These are phyloP conservation scores for Xanthoconium separans DNA, from an alignment of 1,284 basidiomycete species.

Conservation along the genomic window DNA sequence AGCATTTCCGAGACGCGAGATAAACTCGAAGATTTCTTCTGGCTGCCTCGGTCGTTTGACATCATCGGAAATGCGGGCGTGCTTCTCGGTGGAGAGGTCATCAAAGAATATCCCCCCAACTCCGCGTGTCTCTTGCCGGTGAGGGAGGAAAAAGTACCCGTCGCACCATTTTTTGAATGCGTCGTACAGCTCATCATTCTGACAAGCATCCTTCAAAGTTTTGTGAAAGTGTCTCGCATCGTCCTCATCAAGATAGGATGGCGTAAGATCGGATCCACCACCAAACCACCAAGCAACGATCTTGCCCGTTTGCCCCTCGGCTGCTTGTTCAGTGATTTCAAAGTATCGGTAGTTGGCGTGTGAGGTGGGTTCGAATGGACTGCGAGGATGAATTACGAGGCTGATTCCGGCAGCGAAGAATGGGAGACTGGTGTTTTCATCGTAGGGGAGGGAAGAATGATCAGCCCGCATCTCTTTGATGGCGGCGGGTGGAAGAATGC, in stretches of 20 bases:
- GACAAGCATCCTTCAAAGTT: conserved; percentile 78
- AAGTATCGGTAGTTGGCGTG: conserved; percentile 99
- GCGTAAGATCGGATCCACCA: conserved; percentile 95
- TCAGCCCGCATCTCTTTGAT: conserved; percentile 95
- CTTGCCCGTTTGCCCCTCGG: conserved; percentile 35
- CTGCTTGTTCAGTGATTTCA: conserved; percentile 68
- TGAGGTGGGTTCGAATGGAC: conserved; percentile 89
- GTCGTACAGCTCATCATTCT: conserved; percentile 73
- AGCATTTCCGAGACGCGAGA: conserved; percentile 68
- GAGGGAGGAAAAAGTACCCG: conserved; percentile 94
- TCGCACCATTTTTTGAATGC: conserved; percentile 97
- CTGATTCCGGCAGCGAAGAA: conserved; percentile 94
- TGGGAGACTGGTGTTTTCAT: conserved; percentile 67
- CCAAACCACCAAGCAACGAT: conserved; percentile 98
- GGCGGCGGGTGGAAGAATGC: conserved; percentile 83
- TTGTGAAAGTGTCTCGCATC: conserved; percentile 89
- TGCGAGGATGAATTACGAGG: conserved; percentile 91
- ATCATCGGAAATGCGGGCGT: conserved; percentile 51
- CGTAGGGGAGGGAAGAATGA: conserved; percentile 75
- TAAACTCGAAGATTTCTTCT: conserved; percentile 75
- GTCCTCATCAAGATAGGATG: conserved; percentile 87
- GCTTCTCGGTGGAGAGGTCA: conserved; percentile 68
- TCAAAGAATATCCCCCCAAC: conserved; percentile 98
- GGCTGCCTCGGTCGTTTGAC: conserved; percentile 53
- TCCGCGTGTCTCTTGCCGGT: conserved; percentile 87